These are phyloP conservation scores for Rhododendron griersonianum DNA, from an alignment of 148 eudicot genomes.

Conservation along the genomic window DNA sequence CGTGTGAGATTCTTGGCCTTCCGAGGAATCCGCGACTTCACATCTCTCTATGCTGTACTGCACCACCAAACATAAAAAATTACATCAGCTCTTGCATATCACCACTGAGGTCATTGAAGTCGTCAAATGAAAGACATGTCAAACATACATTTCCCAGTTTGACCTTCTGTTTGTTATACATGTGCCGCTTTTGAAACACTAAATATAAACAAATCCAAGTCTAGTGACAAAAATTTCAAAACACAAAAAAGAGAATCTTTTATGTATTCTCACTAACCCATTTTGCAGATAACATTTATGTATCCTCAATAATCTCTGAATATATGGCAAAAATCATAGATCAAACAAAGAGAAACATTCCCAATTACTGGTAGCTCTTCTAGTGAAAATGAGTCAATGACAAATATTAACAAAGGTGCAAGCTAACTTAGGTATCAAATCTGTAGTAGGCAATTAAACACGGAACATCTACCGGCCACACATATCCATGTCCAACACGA, in stretches of 20 bases:
- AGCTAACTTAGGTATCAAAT: not conserved
- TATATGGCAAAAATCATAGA: not conserved
- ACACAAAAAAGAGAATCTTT: not conserved
- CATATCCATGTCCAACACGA: no score
- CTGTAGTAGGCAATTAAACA: not conserved
- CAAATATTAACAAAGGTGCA: not conserved
- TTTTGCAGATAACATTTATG: not conserved
- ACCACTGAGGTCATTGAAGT: not conserved
- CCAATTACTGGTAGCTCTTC: not conserved
- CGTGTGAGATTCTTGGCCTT: constrained; percentile 26
- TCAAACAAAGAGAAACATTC: not conserved
- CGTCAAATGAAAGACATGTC: not conserved
- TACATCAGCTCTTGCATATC: not conserved
- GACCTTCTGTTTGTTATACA: not conserved
- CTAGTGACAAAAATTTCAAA: not conserved
- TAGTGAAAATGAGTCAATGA: not conserved
- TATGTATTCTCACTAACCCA: not conserved
- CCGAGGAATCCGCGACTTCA: constrained; percentile 12
- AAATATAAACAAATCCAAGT: not conserved
- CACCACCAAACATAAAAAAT: constrained; percentile 11
- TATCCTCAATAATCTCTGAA: not conserved
- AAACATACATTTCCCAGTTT: not conserved
- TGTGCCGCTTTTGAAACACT: not conserved
- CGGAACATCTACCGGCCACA: not conserved
- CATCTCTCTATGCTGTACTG: constrained; percentile 18